Base-by-base conservation (phyloP, 306 rosid genomes). In the Cucumis cinereus region DNA sequence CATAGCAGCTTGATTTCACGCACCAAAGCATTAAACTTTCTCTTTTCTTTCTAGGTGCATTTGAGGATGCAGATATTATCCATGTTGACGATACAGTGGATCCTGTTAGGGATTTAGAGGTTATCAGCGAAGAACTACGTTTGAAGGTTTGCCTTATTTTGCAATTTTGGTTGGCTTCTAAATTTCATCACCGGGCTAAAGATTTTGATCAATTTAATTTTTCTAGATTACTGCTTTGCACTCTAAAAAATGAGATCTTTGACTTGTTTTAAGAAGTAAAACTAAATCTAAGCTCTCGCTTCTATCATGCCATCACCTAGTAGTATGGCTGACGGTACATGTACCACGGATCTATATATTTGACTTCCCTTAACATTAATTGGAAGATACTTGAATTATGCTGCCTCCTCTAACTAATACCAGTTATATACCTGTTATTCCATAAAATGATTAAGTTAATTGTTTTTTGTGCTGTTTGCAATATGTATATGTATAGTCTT, bases 41-140 rank as follows among this genome's bases (percentile, higher is more conserved):
- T 49, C 53, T 14, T 50, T 17, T 50, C 20, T 50, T 50, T 50
- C 3, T 56, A 94, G 99, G 99, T 87, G 99, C 96, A 76, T 94
- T 94, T 89, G 99, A 94, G 80, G 99, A 94, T 85, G 86, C 97
- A 0, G 99, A 94, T 73, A 92, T 94, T 82, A 90, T 94, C 76
- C 99, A 94, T 61, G 97, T 94, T 20, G 99, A 94, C 81, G 99
- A 94, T 77, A 17, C 89, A 43, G 90, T 94, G 84, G 99, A 94
- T 79, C 99, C 99, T 70, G 99, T 94, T 80, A 89, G 99, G 82
- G 99, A 94, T 84, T 86, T 94, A 74, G 99, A 94, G 79, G 53
- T 84, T 84, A 94, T 94, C 61, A 82, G 91, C 66, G 96, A 85
- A 82, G 99, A 94, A 53, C 83, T 94, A 70, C 87, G 99, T 67